Conservation (phyloP, 140 eudicot species). For the Anethum foeniculum region DNA sequence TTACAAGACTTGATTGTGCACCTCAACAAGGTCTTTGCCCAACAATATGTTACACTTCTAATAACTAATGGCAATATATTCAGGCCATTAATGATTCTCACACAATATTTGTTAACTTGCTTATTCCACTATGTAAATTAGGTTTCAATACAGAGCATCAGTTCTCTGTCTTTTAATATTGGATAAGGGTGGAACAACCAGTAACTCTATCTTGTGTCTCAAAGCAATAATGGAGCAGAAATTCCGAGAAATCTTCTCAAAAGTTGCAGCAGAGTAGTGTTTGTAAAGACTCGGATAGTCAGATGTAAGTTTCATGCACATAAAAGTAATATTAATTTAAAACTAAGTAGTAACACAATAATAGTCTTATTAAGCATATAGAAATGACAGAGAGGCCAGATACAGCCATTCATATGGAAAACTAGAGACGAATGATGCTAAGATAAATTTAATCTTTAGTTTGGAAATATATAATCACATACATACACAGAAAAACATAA, state of each 20-base stretch:
- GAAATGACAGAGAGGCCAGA: neutral
- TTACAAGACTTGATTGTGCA: neutral
- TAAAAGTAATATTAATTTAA: neutral
- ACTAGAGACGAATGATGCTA: neutral
- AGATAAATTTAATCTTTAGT: neutral
- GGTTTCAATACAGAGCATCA: neutral
- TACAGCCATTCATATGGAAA: neutral
- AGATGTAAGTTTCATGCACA: neutral
- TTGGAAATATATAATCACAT: neutral
- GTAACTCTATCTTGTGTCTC: neutral
- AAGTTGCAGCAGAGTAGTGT: neutral
- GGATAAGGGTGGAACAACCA: neutral
- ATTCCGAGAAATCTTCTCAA: neutral
- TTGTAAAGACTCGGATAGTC: neutral
- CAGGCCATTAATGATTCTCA: neutral
- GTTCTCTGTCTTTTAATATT: neutral
- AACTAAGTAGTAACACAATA: neutral
- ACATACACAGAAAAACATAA: neutral
- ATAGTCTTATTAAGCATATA: neutral
- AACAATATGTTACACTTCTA: neutral
- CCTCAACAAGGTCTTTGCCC: neutral
- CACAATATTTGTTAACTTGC: neutral
- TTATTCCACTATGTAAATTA: neutral
- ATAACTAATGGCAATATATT: neutral
- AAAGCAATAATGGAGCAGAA: neutral